These are phyloP conservation scores for Solanum dulcamara DNA, from an alignment of 257 asterid genomes.

Conservation along the genomic window DNA sequence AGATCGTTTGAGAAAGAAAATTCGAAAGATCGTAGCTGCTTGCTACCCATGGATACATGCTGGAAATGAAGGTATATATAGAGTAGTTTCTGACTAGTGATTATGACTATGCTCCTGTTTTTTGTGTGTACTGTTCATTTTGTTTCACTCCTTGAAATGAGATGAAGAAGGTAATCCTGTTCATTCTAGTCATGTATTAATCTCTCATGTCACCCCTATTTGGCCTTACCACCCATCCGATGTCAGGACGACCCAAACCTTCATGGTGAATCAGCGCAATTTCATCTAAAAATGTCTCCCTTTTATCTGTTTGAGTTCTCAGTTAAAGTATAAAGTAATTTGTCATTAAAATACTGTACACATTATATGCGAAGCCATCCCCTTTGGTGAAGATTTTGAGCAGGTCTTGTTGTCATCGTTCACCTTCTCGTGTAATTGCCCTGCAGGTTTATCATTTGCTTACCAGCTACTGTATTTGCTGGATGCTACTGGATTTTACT, in stretches of 20 bases:
- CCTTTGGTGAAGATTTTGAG: neutral
- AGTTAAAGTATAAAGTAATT: neutral
- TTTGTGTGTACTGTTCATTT: neutral
- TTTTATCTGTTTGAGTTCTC: neutral
- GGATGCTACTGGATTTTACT: conserved; percentile 96
- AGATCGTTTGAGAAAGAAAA: conserved; percentile 39
- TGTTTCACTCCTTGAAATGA: neutral
- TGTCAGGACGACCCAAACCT: neutral
- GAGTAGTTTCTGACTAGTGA: neutral
- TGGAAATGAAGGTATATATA: conserved; percentile 72
- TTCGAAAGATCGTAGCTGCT: conserved; percentile 52
- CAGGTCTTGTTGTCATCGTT: neutral
- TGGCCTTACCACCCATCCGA: neutral
- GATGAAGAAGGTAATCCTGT: neutral
- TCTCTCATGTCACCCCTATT: neutral
- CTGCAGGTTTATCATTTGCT: conserved; percentile 83
- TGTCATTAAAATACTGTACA: neutral
- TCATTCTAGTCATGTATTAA: neutral
- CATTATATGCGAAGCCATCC: neutral
- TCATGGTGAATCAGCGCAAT: neutral
- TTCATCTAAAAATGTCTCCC: neutral
- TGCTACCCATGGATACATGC: conserved; percentile 98
- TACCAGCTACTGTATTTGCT: conserved; percentile 87
- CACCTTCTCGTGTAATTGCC: neutral
- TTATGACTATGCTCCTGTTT: neutral